Percentiles rank a stretch among this genome's conserved stretches.
phyloP scores from a whole-genome alignment of 106 monocot genomes.

The Agapanthus africanus region DNA sequence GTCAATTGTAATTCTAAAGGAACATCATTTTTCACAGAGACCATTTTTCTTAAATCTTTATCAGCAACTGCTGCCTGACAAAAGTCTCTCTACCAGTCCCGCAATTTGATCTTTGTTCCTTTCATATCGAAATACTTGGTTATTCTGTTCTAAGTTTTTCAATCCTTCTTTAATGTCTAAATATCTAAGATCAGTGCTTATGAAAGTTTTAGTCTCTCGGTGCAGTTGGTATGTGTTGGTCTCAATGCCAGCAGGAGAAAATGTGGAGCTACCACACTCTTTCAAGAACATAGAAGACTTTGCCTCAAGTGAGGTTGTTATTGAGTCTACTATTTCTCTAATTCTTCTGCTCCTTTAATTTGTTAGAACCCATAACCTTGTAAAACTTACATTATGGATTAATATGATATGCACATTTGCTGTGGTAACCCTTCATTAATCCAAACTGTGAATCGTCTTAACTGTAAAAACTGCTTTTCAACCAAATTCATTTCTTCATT shows the following conservation, averaged over 20 bases:
- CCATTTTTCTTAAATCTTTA: not conserved
- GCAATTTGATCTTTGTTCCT: not conserved
- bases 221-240: conserved; percentile 64
- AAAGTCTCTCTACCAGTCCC: not conserved
- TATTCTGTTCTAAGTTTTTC: not conserved
- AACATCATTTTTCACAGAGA: not conserved
- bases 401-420: too few relatives aligned
- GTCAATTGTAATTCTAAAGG: not conserved
- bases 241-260: conserved; percentile 46
- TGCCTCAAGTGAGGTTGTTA: conserved; percentile 30
- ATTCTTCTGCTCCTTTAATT: not conserved
- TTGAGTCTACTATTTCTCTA: not conserved
- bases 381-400: too few relatives aligned
- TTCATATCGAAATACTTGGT: not conserved
- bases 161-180: too few relatives aligned
- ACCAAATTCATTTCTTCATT: too few relatives aligned
- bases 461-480: too few relatives aligned
- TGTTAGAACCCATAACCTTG: too few relatives aligned
- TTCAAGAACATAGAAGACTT: conserved; percentile 26
- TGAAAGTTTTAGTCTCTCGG: not conserved
- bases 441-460: too few relatives aligned
- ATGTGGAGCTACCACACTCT: conserved; percentile 38
- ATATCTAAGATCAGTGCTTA: too few relatives aligned
- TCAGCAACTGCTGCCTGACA: not conserved
- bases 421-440: too few relatives aligned